Evolutionary conservation across 225 moss, liverwort and hornwort species (phyloP).

Genomic region (Climacium dendroides): DNA sequence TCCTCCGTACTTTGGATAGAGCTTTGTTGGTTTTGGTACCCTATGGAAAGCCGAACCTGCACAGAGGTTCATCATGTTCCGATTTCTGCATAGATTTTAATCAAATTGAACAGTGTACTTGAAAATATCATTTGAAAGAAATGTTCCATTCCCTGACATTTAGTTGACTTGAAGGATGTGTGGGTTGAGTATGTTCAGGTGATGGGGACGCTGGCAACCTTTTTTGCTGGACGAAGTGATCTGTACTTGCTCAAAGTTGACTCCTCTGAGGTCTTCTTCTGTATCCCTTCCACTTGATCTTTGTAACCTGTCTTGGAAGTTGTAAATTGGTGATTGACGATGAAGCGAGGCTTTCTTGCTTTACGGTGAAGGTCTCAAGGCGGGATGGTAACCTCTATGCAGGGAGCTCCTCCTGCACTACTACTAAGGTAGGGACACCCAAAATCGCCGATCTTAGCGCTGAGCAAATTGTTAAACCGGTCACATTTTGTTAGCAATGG

Average conservation of each 20-base stretch:
- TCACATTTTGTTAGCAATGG: not conserved
- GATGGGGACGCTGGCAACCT: conserved; percentile 24
- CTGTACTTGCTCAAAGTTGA: conserved; percentile 47
- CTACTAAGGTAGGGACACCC: not conserved
- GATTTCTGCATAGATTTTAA: not conserved
- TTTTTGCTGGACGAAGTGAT: conserved; percentile 37
- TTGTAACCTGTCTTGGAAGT: not conserved
- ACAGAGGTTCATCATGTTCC: not conserved
- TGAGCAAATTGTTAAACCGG: not conserved
- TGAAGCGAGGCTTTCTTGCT: not conserved
- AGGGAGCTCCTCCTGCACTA: not conserved
- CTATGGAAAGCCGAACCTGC: not conserved
- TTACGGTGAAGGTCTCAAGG: not conserved
- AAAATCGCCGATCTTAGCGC: not conserved
- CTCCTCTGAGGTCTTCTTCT: conserved; percentile 11
- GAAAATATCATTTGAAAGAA: not conserved
- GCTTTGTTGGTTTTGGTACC: not conserved
- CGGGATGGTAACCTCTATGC: not conserved
- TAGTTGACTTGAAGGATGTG: not conserved
- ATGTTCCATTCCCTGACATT: not conserved
- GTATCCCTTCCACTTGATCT: not conserved
- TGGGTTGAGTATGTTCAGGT: conserved; percentile 14
- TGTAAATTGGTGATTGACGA: not conserved
- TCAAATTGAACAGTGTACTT: not conserved
- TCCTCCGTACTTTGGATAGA: not conserved